These are phyloP conservation scores for Nelumbo lutea DNA, from an alignment of 164 flowering plant species.

Conservation along the genomic window DNA sequence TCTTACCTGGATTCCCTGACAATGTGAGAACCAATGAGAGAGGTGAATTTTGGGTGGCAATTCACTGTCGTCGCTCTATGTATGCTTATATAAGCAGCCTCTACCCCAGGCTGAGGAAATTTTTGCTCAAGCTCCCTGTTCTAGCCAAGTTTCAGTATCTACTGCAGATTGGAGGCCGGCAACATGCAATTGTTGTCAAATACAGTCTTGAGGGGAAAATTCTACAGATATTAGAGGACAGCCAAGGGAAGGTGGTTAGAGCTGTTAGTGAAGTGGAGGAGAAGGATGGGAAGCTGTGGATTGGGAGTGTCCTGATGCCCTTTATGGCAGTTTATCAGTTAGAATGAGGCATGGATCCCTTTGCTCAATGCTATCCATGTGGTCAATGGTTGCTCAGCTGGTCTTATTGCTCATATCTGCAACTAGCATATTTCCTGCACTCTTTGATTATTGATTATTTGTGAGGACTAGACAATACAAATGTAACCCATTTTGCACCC, in stretches of 20 bases:
- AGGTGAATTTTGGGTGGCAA: slow-evolving; percentile 92
- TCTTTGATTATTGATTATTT: too few species aligned
- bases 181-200: slow-evolving; percentile 46
- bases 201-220: slow-evolving; percentile 77
- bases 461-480: too few species aligned
- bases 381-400: background rate
- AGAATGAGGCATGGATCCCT: slow-evolving; percentile 8
- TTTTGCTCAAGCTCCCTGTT: slow-evolving; percentile 67
- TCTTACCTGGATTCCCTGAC: slow-evolving; percentile 84
- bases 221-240: slow-evolving; percentile 69
- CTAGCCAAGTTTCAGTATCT: slow-evolving; percentile 44
- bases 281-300: slow-evolving; percentile 87
- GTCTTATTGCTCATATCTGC: background rate
- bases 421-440: too few species aligned
- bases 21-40: slow-evolving; percentile 74
- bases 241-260: slow-evolving; percentile 74
- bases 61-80: slow-evolving; percentile 50
- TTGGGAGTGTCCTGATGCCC: slow-evolving; percentile 86
- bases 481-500: too few species aligned
- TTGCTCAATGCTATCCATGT: background rate
- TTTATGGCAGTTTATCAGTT: slow-evolving; percentile 67
- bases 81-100: slow-evolving; percentile 27
- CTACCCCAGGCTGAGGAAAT: slow-evolving; percentile 46
- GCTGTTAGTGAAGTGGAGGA: slow-evolving; percentile 91
- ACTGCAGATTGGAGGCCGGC: slow-evolving; percentile 49